Conservation (phyloP, 306 rosid species). For the Comarum palustre region DNA sequence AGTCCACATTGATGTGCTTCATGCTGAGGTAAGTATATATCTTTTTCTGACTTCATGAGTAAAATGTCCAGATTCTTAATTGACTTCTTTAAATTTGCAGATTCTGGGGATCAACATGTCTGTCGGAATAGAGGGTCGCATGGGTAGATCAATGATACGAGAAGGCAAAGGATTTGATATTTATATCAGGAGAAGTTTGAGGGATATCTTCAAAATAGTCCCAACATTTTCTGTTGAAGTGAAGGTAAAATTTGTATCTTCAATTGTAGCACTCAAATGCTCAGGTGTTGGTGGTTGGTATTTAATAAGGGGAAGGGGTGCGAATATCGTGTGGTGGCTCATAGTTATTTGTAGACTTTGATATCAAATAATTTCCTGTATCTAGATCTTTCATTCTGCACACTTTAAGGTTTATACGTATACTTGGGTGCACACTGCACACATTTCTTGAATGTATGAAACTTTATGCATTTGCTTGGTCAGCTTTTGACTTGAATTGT, state of each 20-base stretch:
- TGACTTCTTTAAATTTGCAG: constrained; percentile 47
- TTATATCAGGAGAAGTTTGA: constrained; percentile 86
- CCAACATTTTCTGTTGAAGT: constrained; percentile 92
- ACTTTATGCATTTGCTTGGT: not conserved
- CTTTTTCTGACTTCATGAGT: constrained; percentile 5
- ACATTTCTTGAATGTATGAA: too few relatives aligned
- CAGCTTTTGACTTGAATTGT: constrained; percentile 4
- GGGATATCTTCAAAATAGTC: constrained; percentile 91
- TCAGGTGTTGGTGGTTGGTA: not conserved
- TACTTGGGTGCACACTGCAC: not conserved
- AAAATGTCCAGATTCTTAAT: constrained; percentile 16
- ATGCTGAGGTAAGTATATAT: constrained; percentile 66
- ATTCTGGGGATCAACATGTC: constrained; percentile 89
- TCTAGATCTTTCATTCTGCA: not conserved
- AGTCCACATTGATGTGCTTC: constrained; percentile 83
- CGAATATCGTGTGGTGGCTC: not conserved
- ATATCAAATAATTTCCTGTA: not conserved
- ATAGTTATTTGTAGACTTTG: not conserved
- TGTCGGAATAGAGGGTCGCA: constrained; percentile 69
- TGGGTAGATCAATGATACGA: constrained; percentile 89
- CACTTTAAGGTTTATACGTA: not conserved
- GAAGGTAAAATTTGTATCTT: constrained; percentile 46
- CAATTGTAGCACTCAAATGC: constrained; percentile 6
- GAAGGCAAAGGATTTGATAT: constrained; percentile 88
- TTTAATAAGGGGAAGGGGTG: not conserved